A percentile compares a stretch with the other conserved stretches of the same genome.
phyloP scores from a whole-genome alignment of 345 rosid species.

The Eucalyptus rudis region DNA sequence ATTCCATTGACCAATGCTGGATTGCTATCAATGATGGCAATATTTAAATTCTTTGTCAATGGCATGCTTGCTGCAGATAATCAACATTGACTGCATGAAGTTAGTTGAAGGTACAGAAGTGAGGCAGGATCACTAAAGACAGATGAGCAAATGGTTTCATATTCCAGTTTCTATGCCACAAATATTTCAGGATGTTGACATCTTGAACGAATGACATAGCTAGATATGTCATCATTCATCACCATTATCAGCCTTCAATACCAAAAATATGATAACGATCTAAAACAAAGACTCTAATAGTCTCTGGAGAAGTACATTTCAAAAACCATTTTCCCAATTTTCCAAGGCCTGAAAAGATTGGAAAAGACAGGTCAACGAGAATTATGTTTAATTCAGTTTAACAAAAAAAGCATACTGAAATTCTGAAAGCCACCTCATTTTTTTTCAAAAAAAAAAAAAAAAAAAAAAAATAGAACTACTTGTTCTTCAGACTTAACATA shows the following conservation, averaged over 20 bases:
- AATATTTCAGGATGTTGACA: neutral
- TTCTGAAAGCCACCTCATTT: neutral
- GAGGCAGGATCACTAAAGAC: neutral
- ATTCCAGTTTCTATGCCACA: neutral
- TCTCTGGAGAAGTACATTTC: neutral
- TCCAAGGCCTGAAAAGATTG: neutral
- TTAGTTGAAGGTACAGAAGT: neutral
- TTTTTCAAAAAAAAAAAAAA: neutral
- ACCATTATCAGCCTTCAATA: neutral
- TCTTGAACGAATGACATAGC: neutral
- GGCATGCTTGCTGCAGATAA: slow-evolving; percentile 61
- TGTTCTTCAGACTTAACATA: neutral
- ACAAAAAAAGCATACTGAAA: neutral
- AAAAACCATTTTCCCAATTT: neutral
- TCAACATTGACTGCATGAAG: neutral
- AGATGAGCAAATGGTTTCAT: neutral
- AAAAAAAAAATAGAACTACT: too few species aligned
- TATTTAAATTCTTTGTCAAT: slow-evolving; percentile 69
- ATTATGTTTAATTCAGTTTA: neutral
- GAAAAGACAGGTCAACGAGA: neutral
- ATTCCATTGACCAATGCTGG: slow-evolving; percentile 46
- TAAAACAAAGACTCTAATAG: neutral
- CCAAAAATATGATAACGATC: neutral
- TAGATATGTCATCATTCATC: neutral
- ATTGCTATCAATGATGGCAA: slow-evolving; percentile 81